A percentile compares a stretch with the other conserved stretches of the same genome.
phyloP scores from a whole-genome alignment of 140 eudicot genomes.

The Ambrosia hybrid region DNA sequence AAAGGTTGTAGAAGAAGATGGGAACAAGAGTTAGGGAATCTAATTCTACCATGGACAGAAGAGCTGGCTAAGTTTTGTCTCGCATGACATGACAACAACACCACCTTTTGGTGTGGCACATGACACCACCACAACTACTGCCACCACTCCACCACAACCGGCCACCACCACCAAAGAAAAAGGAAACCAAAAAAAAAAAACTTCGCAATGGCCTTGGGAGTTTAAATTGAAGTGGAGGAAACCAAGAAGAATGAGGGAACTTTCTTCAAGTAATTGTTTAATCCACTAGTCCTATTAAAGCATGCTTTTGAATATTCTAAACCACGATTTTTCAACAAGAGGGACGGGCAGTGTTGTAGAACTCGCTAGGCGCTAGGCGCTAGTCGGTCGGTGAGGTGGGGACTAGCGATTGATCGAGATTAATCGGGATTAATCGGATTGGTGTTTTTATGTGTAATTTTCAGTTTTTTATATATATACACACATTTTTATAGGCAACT shows the following conservation, averaged over 20 bases:
- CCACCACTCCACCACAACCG: neutral
- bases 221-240: slow-evolving; percentile 9
- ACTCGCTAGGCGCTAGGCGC: too few species aligned
- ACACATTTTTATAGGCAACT: too few species aligned
- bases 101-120: slow-evolving; percentile 31
- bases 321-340: too few species aligned
- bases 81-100: slow-evolving; percentile 43
- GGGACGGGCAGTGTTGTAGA: too few species aligned
- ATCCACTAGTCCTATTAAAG: too few species aligned
- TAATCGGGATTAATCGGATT: too few species aligned
- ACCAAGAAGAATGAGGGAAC: slow-evolving; percentile 30
- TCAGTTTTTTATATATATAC: too few species aligned
- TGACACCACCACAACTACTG: slow-evolving; percentile 2
- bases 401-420: too few species aligned
- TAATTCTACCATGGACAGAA: slow-evolving; percentile 39
- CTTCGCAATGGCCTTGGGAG: neutral
- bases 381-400: too few species aligned
- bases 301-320: too few species aligned
- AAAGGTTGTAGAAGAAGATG: slow-evolving; percentile 21
- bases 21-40: slow-evolving; percentile 44
- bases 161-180: neutral
- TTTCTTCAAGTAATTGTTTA: neutral
- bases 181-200: too few species aligned
- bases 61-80: slow-evolving; percentile 45
- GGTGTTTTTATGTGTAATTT: too few species aligned